A percentile compares a stretch with the other conserved stretches of the same genome.
These are phyloP conservation scores for Sclerospora graminicola DNA, from an alignment of 352 stramenopile species.

Conservation along the genomic window DNA sequence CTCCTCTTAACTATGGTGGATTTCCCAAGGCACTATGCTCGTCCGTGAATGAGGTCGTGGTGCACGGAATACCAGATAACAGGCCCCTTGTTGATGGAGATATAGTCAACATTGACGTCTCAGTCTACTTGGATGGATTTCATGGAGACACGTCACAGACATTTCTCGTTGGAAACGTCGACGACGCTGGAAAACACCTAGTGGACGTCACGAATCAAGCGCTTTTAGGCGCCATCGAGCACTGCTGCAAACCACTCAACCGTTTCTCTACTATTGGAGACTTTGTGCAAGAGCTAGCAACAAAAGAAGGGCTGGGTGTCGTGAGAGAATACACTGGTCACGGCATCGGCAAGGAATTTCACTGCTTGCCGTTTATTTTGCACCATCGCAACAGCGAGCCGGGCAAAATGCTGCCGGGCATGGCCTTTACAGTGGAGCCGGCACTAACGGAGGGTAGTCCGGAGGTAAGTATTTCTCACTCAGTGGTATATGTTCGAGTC, in stretches of 20 bases:
- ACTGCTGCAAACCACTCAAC: constrained; percentile 86
- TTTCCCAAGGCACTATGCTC: constrained; percentile 95
- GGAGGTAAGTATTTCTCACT: constrained; percentile 39
- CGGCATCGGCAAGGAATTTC: constrained; percentile 93
- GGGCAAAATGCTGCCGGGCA: constrained; percentile 83
- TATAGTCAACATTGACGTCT: constrained; percentile 96
- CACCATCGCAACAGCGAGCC: constrained; percentile 81
- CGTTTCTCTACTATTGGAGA: constrained; percentile 91
- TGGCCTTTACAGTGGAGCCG: constrained; percentile 99
- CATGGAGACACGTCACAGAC: constrained; percentile 98
- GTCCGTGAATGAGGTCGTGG: constrained; percentile 95
- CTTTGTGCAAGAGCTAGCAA: constrained; percentile 88
- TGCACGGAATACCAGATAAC: constrained; percentile 95
- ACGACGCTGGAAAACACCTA: constrained; percentile 79
- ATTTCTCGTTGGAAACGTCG: constrained; percentile 90
- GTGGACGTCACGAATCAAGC: constrained; percentile 82
- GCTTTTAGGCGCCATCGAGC: constrained; percentile 77
- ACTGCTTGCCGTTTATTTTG: constrained; percentile 92
- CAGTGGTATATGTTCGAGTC: background rate
- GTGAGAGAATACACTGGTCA: constrained; percentile 93
- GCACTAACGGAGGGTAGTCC: constrained; percentile 89
- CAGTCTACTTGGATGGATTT: constrained; percentile 88
- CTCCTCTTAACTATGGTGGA: constrained; percentile 88
- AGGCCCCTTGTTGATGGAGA: constrained; percentile 86
- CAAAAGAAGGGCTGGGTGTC: constrained; percentile 65